Percentiles rank a stretch among this genome's conserved stretches.
Evolutionary conservation across 2,329 filamentous ascomycete species (phyloP).

Genomic region (Lasiodiplodia sp.): DNA sequence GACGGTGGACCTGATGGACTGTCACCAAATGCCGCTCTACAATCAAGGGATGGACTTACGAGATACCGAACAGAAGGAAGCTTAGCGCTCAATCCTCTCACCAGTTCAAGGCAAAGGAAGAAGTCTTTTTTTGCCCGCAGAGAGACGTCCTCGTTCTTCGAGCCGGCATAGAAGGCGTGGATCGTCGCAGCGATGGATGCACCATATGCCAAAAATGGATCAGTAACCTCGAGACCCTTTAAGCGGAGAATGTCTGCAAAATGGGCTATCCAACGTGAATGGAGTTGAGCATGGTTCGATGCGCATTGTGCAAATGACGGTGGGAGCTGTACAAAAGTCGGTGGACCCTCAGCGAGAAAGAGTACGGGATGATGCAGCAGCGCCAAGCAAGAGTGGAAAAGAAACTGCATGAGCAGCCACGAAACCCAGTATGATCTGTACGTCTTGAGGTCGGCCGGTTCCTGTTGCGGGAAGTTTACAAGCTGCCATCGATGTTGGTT

Average conservation of each 20-base stretch:
- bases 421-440: neutral
- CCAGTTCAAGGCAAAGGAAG: neutral
- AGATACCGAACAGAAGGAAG: neutral
- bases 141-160: slow-evolving; percentile 1
- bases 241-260: neutral
- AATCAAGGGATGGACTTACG: neutral
- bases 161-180: neutral
- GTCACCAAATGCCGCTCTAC: neutral
- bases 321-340: neutral
- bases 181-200: neutral
- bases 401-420: slow-evolving; percentile 14
- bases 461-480: neutral
- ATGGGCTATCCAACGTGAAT: neutral
- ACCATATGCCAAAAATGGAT: slow-evolving; percentile 3
- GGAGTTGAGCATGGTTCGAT: neutral
- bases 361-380: slow-evolving; percentile 3
- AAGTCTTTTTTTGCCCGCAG: neutral
- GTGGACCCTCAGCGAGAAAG: neutral
- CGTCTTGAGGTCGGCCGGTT: neutral
- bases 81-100: neutral
- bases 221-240: neutral
- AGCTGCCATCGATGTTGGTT: slow-evolving; percentile 3
- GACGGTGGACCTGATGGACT: neutral
- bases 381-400: slow-evolving; percentile 6
- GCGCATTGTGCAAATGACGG: neutral